Percentiles rank a stretch among this genome's conserved stretches.
Conservation (phyloP, 352 stramenopile species). For the Halophytophthora batemanensis region DNA sequence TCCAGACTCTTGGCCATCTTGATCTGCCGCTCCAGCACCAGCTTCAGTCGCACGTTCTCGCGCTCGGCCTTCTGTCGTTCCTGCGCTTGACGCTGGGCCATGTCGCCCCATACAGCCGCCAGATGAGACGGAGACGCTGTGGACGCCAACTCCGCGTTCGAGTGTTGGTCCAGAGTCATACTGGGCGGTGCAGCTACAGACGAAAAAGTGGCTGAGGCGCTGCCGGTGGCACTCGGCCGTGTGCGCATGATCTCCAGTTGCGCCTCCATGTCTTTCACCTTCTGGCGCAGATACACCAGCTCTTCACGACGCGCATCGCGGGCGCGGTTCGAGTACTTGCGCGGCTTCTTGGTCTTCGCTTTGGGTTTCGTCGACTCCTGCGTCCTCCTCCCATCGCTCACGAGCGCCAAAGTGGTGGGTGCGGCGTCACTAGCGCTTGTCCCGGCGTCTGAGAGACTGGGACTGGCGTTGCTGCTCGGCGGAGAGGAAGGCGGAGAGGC, state of each 20-base stretch:
- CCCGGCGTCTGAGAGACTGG: neutral
- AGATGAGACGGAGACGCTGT: slow-evolving; percentile 17
- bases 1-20: slow-evolving; percentile 43
- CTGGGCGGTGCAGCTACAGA: slow-evolving; percentile 21
- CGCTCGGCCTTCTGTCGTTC: slow-evolving; percentile 39
- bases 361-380: slow-evolving; percentile 8
- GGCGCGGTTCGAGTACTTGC: slow-evolving; percentile 34
- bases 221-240: slow-evolving; percentile 23
- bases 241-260: slow-evolving; percentile 24
- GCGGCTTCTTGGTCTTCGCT: slow-evolving; percentile 16
- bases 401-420: slow-evolving; percentile 7
- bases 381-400: slow-evolving; percentile 7
- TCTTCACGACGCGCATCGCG: slow-evolving; percentile 29
- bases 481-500: too few species aligned
- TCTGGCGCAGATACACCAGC: slow-evolving; percentile 35
- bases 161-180: slow-evolving; percentile 10
- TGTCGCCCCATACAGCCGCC: slow-evolving; percentile 37
- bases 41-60: slow-evolving; percentile 44
- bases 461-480: neutral
- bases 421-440: neutral
- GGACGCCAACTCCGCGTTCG: slow-evolving; percentile 10
- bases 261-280: slow-evolving; percentile 33
- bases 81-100: slow-evolving; percentile 33
- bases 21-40: slow-evolving; percentile 48
- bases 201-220: slow-evolving; percentile 23